Conservation (phyloP, 441 rosid genomes). For the Erodium trifolium region DNA sequence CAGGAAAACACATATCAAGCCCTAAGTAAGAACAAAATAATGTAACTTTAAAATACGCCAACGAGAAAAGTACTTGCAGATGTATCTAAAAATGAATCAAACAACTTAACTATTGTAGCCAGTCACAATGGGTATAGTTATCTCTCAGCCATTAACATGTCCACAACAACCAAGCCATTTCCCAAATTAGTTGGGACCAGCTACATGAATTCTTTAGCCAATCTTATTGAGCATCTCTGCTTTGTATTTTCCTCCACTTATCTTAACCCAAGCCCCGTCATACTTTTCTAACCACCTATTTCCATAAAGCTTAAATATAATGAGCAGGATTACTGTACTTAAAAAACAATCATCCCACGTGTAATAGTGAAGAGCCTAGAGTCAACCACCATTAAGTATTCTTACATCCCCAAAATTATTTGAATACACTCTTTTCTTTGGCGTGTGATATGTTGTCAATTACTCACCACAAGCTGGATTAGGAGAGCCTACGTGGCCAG, state of each 20-base stretch:
- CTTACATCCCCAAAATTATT: background rate
- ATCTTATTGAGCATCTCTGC: background rate
- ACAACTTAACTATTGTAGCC: background rate
- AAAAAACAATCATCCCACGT: background rate
- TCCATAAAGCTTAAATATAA: background rate
- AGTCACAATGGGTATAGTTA: constrained; percentile 6
- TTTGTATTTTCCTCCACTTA: background rate
- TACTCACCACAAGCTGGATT: constrained; percentile 87
- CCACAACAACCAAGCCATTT: background rate
- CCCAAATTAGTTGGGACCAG: background rate
- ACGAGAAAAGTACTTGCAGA: background rate
- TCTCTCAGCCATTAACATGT: background rate
- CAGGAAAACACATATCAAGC: constrained; percentile 11
- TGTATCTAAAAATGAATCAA: background rate
- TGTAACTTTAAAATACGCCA: background rate
- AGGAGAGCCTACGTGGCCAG: constrained; percentile 97
- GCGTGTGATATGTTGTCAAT: constrained; percentile 3
- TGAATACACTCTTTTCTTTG: background rate
- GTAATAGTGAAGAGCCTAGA: background rate
- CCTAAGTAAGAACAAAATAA: constrained; percentile 12
- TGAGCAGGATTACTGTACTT: background rate
- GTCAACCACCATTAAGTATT: constrained; percentile 1
- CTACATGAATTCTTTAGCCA: background rate
- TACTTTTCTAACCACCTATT: background rate
- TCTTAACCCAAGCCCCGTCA: background rate